phyloP scores from a whole-genome alignment of 2,329 filamentous ascomycete genomes.

The Aschersonia sp. region DNA sequence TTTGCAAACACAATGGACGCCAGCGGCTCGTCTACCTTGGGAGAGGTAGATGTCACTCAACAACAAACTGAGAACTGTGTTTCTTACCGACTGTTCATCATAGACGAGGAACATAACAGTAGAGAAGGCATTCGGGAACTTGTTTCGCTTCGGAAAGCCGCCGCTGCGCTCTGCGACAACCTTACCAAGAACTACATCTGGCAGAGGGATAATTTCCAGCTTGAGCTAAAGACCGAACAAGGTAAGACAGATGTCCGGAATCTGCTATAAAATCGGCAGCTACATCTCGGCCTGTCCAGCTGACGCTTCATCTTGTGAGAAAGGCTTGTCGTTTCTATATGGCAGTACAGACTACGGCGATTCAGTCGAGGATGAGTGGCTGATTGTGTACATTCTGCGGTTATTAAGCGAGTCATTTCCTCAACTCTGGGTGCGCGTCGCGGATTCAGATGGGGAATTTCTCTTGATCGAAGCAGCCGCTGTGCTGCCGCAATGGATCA shows the following conservation, averaged over 20 bases:
- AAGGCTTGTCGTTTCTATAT: slow-evolving; percentile 42
- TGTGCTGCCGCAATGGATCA: slow-evolving; percentile 77
- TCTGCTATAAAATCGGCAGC: not conserved
- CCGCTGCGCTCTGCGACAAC: slow-evolving; percentile 43
- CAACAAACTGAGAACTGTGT: slow-evolving; percentile 53
- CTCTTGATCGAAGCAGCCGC: slow-evolving; percentile 87
- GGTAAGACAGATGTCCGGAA: slow-evolving; percentile 25
- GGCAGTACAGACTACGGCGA: slow-evolving; percentile 82
- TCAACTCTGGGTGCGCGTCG: slow-evolving; percentile 67
- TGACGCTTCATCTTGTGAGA: not conserved
- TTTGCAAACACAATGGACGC: too few relatives aligned
- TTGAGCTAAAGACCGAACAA: slow-evolving; percentile 45
- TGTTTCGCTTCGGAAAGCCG: slow-evolving; percentile 57
- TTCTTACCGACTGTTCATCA: slow-evolving; percentile 67
- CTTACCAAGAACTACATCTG: slow-evolving; percentile 82
- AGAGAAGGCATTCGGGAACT: slow-evolving; percentile 48
- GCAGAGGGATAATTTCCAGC: slow-evolving; percentile 73
- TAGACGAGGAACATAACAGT: slow-evolving; percentile 39
- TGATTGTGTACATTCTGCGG: slow-evolving; percentile 78
- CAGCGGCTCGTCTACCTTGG: too few relatives aligned
- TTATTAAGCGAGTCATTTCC: slow-evolving; percentile 62
- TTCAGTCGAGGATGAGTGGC: slow-evolving; percentile 93
- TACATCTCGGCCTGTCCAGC: too few relatives aligned
- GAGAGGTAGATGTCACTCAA: too few relatives aligned
- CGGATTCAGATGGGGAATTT: slow-evolving; percentile 88